These are phyloP conservation scores for Colletotrichum eleusines DNA, from an alignment of 2,329 filamentous ascomycete genomes.

Conservation along the genomic window DNA sequence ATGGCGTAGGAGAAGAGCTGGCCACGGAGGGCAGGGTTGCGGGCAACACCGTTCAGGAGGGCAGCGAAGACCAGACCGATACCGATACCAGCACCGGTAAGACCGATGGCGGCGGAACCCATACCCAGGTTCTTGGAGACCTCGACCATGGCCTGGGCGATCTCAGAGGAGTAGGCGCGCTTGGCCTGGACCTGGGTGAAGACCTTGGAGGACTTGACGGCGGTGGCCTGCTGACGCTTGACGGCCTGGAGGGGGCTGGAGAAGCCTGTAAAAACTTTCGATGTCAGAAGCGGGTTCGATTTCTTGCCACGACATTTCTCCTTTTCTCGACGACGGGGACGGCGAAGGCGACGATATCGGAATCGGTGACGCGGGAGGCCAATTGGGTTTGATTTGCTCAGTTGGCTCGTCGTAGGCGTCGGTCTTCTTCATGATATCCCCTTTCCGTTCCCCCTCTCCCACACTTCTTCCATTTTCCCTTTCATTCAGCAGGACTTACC, in stretches of 20 bases:
- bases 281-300: constrained; percentile 46
- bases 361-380: constrained; percentile 44
- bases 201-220: constrained; percentile 75
- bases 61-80: constrained; percentile 95
- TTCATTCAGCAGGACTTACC: constrained; percentile 64
- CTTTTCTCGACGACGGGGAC: constrained; percentile 17
- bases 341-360: constrained; percentile 29
- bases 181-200: constrained; percentile 69
- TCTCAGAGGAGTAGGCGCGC: constrained; percentile 88
- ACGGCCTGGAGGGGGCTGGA: constrained; percentile 77
- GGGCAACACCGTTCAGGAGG: constrained; percentile 89
- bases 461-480: constrained; percentile 18
- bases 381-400: constrained; percentile 48
- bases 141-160: constrained; percentile 89
- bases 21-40: constrained; percentile 93
- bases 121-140: constrained; percentile 93
- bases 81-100: constrained; percentile 93
- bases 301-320: background rate
- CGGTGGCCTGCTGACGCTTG: constrained; percentile 79
- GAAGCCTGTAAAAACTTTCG: constrained; percentile 58
- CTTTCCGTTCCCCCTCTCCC: background rate
- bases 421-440: constrained; percentile 18
- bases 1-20: constrained; percentile 98
- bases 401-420: constrained; percentile 22
- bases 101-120: constrained; percentile 90